phyloP scores from a whole-genome alignment of 345 rosid genomes.

The Murraya koenigii region DNA sequence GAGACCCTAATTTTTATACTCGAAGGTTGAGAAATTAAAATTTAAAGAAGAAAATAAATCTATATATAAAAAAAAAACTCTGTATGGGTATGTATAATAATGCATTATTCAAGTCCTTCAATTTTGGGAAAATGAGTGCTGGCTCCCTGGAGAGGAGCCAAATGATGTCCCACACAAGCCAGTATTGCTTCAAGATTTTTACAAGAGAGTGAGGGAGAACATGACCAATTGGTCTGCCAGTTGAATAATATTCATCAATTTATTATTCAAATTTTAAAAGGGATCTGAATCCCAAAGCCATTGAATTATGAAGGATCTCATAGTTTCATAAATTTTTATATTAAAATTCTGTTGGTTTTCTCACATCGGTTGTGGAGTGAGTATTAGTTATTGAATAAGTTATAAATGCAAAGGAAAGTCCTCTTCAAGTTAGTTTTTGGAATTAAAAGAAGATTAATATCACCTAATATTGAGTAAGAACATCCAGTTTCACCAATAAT shows the following conservation, averaged over 20 bases:
- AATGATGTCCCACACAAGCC: constrained; percentile 16
- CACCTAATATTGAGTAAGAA: too few species aligned
- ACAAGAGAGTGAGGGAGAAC: constrained; percentile 15
- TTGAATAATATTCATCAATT: constrained; percentile 4
- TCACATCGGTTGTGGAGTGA: too few species aligned
- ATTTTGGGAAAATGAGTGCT: not conserved
- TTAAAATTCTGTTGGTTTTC: too few species aligned
- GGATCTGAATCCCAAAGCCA: constrained; percentile 18
- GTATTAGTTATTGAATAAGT: too few species aligned
- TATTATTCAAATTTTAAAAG: not conserved
- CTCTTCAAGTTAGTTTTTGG: too few species aligned
- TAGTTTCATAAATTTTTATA: not conserved
- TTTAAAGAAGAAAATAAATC: not conserved
- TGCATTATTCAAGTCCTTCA: not conserved
- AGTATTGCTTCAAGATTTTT: constrained; percentile 12
- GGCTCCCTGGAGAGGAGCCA: constrained; percentile 15
- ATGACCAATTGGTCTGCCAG: constrained; percentile 14
- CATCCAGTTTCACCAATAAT: too few species aligned
- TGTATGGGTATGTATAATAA: not conserved
- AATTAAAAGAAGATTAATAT: too few species aligned
- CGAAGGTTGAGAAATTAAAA: not conserved
- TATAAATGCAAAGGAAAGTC: too few species aligned
- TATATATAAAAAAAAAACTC: not conserved
- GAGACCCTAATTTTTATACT: too few species aligned
- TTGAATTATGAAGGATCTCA: constrained; percentile 3